Percentiles rank a stretch among this genome's conserved stretches.
phyloP scores from a whole-genome alignment of 257 asterid species.

The Galeopsis tetrahit region DNA sequence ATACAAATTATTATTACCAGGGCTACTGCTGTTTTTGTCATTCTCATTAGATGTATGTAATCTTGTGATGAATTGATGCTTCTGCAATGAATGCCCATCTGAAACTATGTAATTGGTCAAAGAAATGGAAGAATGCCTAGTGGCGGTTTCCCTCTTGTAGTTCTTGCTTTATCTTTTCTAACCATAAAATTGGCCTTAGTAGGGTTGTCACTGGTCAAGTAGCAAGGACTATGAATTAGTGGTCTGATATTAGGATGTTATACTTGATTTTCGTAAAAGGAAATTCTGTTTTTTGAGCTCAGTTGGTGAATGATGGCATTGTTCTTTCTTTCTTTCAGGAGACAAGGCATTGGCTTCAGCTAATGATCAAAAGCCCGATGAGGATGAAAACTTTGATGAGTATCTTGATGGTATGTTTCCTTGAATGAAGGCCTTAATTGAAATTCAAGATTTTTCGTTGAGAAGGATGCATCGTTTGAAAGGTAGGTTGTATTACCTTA shows the following conservation, averaged over 20 bases:
- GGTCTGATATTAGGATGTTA: too few species aligned
- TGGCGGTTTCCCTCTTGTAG: too few species aligned
- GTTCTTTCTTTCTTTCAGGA: conserved; percentile 45
- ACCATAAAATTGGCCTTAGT: too few species aligned
- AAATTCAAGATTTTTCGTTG: not conserved
- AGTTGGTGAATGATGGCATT: conserved; percentile 21
- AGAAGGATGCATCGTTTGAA: not conserved
- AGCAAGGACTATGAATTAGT: too few species aligned
- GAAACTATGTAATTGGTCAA: too few species aligned
- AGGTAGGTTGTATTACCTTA: not conserved
- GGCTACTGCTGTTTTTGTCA: too few species aligned
- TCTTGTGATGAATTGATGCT: not conserved
- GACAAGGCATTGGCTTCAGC: conserved; percentile 52
- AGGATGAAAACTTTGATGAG: conserved; percentile 81
- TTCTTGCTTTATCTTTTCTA: too few species aligned
- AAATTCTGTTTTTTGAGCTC: not conserved
- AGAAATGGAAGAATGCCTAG: too few species aligned
- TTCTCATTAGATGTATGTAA: not conserved
- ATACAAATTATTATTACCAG: not conserved
- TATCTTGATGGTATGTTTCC: conserved; percentile 94
- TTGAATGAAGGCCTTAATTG: conserved; percentile 34
- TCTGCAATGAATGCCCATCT: not conserved
- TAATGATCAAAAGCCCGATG: conserved; percentile 40
- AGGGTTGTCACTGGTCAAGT: too few species aligned
- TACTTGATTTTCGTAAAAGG: not conserved